phyloP scores from a whole-genome alignment of 257 asterid genomes.

The Misopates orontium region DNA sequence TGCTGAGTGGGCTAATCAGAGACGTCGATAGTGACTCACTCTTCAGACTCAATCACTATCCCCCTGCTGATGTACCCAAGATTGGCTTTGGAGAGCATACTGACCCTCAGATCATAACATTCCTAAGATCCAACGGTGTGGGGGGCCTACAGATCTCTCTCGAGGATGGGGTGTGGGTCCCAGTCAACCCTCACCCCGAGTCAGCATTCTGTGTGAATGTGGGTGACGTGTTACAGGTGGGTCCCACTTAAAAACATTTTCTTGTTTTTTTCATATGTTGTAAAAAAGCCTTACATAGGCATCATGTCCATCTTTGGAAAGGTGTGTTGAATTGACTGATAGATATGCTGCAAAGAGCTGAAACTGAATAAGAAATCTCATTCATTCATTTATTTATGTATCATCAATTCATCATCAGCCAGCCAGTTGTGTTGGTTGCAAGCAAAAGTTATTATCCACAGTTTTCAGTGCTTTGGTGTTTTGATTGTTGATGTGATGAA shows the following conservation, averaged over 20 bases:
- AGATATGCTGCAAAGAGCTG: constrained; percentile 20
- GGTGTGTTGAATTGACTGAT: constrained; percentile 23
- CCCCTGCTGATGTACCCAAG: constrained; percentile 24
- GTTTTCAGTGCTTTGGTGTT: neutral
- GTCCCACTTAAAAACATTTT: neutral
- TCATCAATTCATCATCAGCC: too few species aligned
- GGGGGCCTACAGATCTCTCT: constrained; percentile 54
- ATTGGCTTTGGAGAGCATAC: constrained; percentile 88
- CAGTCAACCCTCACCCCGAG: constrained; percentile 42
- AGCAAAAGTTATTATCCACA: constrained; percentile 8
- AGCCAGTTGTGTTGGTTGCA: neutral
- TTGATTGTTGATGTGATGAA: constrained; percentile 18
- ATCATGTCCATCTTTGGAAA: constrained; percentile 8
- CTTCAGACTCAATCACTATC: constrained; percentile 77
- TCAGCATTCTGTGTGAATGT: constrained; percentile 49
- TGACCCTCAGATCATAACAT: constrained; percentile 87
- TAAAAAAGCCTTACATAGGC: too few species aligned
- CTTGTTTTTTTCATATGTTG: too few species aligned
- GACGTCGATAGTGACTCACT: constrained; percentile 51
- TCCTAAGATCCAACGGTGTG: constrained; percentile 47
- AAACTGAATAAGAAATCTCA: constrained; percentile 11
- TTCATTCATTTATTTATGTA: too few species aligned
- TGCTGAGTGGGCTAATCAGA: constrained; percentile 46
- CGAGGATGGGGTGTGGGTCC: constrained; percentile 56
- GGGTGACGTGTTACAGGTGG: constrained; percentile 79